phyloP scores from a whole-genome alignment of 2,329 filamentous ascomycete species.

The Pseudogymnoascus sp. region DNA sequence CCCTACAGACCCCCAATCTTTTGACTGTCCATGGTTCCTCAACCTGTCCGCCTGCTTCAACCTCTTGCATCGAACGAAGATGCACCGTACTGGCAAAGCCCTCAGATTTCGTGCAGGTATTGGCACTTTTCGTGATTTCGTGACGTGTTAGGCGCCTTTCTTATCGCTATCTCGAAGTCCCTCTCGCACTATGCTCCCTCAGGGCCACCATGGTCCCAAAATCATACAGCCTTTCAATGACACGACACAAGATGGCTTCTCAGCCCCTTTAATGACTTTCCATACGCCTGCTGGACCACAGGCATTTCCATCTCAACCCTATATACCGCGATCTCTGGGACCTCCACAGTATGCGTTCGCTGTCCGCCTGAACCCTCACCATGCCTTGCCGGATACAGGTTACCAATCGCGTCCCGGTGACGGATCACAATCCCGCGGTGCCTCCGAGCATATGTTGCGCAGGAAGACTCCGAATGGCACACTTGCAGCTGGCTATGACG shows the following conservation, averaged over 20 bases:
- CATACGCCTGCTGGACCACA: constrained; percentile 2
- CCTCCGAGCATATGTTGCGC: constrained; percentile 69
- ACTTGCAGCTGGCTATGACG: constrained; percentile 84
- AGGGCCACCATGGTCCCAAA: constrained; percentile 12
- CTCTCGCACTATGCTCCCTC: constrained; percentile 5
- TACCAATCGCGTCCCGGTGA: constrained; percentile 9
- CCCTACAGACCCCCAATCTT: constrained; percentile 4
- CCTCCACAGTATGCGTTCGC: constrained; percentile 23
- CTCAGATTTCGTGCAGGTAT: constrained; percentile 28
- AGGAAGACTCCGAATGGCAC: constrained; percentile 94
- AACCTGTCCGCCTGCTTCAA: neutral
- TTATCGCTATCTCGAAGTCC: constrained; percentile 38
- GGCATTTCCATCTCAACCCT: constrained; percentile 16
- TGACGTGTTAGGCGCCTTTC: constrained; percentile 24
- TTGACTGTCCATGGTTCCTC: neutral
- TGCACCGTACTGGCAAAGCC: constrained; percentile 3
- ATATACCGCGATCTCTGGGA: constrained; percentile 21
- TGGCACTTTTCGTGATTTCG: constrained; percentile 25
- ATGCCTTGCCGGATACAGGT: neutral
- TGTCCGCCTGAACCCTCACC: constrained; percentile 16
- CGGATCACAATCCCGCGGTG: constrained; percentile 19
- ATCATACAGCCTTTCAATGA: constrained; percentile 17
- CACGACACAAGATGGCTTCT: constrained; percentile 21
- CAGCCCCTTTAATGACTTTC: constrained; percentile 17
- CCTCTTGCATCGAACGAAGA: constrained; percentile 7